Base-by-base conservation (phyloP, 345 rosid species). In the Corchorus capsularis region DNA sequence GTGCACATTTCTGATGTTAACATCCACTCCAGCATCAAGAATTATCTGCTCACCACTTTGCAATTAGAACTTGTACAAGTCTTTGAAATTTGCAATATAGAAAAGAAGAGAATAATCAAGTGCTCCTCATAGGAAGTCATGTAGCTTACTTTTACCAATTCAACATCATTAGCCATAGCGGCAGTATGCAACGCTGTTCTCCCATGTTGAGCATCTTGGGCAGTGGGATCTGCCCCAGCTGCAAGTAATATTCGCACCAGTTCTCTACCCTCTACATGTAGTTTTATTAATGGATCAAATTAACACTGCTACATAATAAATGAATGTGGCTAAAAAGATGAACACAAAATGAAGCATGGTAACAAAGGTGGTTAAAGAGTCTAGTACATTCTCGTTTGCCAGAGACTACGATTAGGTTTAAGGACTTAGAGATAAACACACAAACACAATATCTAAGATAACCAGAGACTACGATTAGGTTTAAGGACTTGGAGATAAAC, bases 21-120 rank as follows among this genome's bases (percentile, higher is more conserved):
- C 97, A 85, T 89, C 93, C 80, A 96, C 99, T 83, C 97, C 99
- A 86, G 94, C 93, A 82, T 89, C 91, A 46, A 96, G 97, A 82
- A 96, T 92, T 76, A 92, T 91, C 99, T 96, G 77, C 77, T 75
- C 57, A 84, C 22, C 41, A 81, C 11, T 50, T 73, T 49, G 69
- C 57, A 72, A 61, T 77, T 65, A 73, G 12, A 79, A 52, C 69
- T 20, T 71, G 60, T 20, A 80, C 27, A 27, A 27, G 27, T 27
- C 27, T 27, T 27, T 27, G 27, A 27, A 27, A 27, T 27, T 27
- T 27, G 27, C 27, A 27, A 27, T 27, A 27, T 27, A 27, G 27
- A 27, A 27, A 27, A 27, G 27, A 27, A 27, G 27, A 27, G 27
- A 27, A 27, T 27, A 27, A 27, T 27, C 27, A 59, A 50, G 19